Evolutionary conservation across 305 asterid genomes (phyloP).

Genomic region (Fraxinus latifolia): DNA sequence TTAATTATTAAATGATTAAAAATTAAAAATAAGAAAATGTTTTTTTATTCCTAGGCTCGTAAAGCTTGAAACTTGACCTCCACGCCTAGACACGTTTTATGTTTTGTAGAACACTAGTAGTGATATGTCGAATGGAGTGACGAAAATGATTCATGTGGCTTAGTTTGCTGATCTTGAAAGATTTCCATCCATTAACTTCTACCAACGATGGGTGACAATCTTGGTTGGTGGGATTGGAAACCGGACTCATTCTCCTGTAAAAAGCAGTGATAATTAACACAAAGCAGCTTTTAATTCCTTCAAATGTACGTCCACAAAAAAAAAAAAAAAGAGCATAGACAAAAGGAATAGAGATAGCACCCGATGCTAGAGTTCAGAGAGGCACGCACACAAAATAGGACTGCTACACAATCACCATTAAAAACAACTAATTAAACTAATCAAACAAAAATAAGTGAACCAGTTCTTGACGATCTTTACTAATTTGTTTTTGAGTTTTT

Average conservation of each 20-base stretch:
- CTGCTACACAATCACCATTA: neutral
- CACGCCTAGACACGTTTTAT: neutral
- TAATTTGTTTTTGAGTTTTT: neutral
- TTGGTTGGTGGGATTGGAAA: neutral
- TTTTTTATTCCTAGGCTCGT: neutral
- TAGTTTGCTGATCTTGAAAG: neutral
- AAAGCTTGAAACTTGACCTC: neutral
- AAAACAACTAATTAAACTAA: neutral
- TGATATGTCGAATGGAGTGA: neutral
- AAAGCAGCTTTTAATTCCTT: neutral
- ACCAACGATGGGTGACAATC: neutral
- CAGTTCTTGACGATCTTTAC: slow-evolving; percentile 2
- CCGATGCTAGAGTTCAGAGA: neutral
- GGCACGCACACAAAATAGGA: neutral
- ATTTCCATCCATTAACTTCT: neutral
- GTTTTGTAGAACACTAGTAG: no score
- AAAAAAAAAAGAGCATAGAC: neutral
- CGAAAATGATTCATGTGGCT: neutral
- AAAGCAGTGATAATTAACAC: neutral
- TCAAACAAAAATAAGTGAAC: neutral
- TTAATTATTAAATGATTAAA: no score
- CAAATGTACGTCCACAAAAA: neutral
- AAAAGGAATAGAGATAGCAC: neutral
- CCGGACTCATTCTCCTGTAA: neutral
- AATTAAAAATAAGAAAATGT: no score